Evolutionary conservation across 805 yeast genomes (phyloP).

Genomic region (Yamadazyma nakazawae): DNA sequence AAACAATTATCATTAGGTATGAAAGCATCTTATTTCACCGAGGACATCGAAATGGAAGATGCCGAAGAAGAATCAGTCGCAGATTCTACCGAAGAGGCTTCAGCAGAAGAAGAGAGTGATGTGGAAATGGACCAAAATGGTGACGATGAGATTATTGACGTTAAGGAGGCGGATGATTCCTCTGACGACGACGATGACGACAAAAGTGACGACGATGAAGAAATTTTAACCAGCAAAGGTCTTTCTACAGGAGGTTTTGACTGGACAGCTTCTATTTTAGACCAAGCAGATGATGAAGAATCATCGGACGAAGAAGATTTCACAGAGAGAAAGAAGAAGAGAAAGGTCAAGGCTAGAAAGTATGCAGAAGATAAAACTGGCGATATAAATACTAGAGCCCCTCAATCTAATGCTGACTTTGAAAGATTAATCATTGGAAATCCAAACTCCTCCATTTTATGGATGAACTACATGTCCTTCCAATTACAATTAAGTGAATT

Average conservation of each 20-base stretch:
- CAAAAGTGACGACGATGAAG: slow-evolving; percentile 24
- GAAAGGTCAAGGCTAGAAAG: slow-evolving; percentile 47
- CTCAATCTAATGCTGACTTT: slow-evolving; percentile 88
- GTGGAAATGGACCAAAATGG: slow-evolving; percentile 25
- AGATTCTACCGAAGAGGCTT: slow-evolving; percentile 23
- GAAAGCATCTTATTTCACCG: slow-evolving; percentile 84
- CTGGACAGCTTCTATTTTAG: slow-evolving; percentile 90
- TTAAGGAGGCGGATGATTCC: slow-evolving; percentile 26
- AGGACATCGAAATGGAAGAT: slow-evolving; percentile 23
- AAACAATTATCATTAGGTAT: slow-evolving; percentile 83
- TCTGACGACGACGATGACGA: slow-evolving; percentile 16
- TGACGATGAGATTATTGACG: slow-evolving; percentile 36
- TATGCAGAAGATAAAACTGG: slow-evolving; percentile 77
- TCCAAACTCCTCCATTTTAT: slow-evolving; percentile 87
- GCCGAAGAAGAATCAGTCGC: slow-evolving; percentile 19
- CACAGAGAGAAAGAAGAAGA: slow-evolving; percentile 43
- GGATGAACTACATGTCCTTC: slow-evolving; percentile 99
- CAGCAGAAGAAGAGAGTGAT: slow-evolving; percentile 15
- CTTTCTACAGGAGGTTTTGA: slow-evolving; percentile 86
- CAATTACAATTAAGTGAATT: slow-evolving; percentile 91
- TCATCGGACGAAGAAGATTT: slow-evolving; percentile 51
- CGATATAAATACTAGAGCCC: slow-evolving; percentile 77
- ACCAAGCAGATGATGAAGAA: slow-evolving; percentile 64
- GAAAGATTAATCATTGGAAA: slow-evolving; percentile 89
- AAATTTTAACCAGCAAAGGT: slow-evolving; percentile 37